phyloP scores from a whole-genome alignment of 2,329 filamentous ascomycete genomes.

The Trichoderma koningiopsis region DNA sequence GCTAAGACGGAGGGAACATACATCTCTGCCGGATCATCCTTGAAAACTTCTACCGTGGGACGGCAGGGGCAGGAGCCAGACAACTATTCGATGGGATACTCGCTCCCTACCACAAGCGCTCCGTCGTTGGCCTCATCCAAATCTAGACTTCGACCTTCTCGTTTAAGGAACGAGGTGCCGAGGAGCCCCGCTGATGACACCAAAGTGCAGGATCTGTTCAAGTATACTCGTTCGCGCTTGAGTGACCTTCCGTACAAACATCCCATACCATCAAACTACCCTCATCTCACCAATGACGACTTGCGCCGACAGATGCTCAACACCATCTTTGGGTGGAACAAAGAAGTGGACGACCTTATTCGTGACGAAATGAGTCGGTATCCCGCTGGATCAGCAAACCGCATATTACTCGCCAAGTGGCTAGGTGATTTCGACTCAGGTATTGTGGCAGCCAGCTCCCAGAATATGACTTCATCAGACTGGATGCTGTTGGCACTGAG shows the following conservation, averaged over 20 bases:
- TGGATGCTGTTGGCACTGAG: conserved; percentile 96
- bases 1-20: conserved; percentile 65
- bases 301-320: conserved; percentile 87
- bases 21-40: conserved; percentile 64
- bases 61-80: conserved; percentile 46
- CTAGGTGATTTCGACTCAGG: conserved; percentile 83
- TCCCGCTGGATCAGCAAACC: conserved; percentile 69
- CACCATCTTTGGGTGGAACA: conserved; percentile 93
- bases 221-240: conserved; percentile 77
- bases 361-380: conserved; percentile 82
- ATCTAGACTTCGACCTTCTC: conserved; percentile 60
- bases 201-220: conserved; percentile 78
- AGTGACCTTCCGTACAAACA: conserved; percentile 81
- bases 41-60: conserved; percentile 40
- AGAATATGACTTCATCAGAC: conserved; percentile 89
- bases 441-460: conserved; percentile 75
- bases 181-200: conserved; percentile 74
- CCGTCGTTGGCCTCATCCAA: conserved; percentile 53
- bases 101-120: conserved; percentile 41
- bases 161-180: conserved; percentile 77
- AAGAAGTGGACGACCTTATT: conserved; percentile 78
- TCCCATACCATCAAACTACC: conserved; percentile 59
- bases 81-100: conserved; percentile 55
- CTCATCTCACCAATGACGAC: conserved; percentile 72
- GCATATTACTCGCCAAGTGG: conserved; percentile 89